These are phyloP conservation scores for Lactarius tabidus DNA, from an alignment of 768 basidiomycete species.

Conservation along the genomic window DNA sequence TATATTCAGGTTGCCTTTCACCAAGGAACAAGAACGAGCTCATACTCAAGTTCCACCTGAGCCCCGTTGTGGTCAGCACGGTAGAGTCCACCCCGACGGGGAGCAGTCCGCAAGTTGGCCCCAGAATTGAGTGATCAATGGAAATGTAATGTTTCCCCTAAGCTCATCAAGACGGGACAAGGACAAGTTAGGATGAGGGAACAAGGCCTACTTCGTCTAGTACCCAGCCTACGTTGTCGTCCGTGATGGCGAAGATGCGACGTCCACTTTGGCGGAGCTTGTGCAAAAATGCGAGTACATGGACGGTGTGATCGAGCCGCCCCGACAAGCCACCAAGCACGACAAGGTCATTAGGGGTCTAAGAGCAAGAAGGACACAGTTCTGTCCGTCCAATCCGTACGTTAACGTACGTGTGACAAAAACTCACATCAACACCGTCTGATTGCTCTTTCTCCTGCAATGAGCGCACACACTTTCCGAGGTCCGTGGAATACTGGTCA, in stretches of 20 bases:
- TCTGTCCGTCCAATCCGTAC: background rate
- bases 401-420: background rate
- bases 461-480: conserved; percentile 84
- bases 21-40: conserved; percentile 10
- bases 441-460: conserved; percentile 54
- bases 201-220: conserved; percentile 57
- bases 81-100: conserved; percentile 83
- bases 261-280: conserved; percentile 62
- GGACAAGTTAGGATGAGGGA: background rate
- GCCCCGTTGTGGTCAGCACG: conserved; percentile 72
- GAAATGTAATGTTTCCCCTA: conserved; percentile 82
- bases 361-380: background rate
- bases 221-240: conserved; percentile 90
- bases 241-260: conserved; percentile 74
- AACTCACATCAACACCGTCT: conserved; percentile 39
- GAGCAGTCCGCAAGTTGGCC: conserved; percentile 90
- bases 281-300: conserved; percentile 80
- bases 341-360: conserved; percentile 58
- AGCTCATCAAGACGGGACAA: background rate
- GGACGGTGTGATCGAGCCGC: conserved; percentile 90
- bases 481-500: conserved; percentile 84
- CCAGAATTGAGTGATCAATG: conserved; percentile 69
- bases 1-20: background rate
- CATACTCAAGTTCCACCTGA: conserved; percentile 87
- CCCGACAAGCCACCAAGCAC: conserved; percentile 88